Evolutionary conservation across 495 filamentous ascomycete species (phyloP).

Genomic region (Xylaria sp.): DNA sequence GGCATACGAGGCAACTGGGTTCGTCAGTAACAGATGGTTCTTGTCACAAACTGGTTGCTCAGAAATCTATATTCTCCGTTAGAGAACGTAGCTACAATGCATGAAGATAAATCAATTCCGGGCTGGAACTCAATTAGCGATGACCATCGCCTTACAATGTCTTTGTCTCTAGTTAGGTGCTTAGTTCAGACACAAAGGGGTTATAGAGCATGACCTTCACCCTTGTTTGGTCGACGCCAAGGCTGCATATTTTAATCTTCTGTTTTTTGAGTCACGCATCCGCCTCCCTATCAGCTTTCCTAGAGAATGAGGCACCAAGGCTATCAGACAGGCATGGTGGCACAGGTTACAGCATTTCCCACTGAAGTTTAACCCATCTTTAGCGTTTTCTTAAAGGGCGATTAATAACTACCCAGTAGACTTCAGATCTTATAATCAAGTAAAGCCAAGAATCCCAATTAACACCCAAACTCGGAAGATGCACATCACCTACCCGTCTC

Average conservation of each 20-base stretch:
- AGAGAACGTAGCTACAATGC: not conserved
- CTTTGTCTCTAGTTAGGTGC: not conserved
- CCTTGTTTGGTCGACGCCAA: not conserved
- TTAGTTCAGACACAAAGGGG: conserved; percentile 2
- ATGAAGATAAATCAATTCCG: not conserved
- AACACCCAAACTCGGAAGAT: not conserved
- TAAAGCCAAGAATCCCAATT: not conserved
- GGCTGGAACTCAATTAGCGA: not conserved
- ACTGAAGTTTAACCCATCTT: not conserved
- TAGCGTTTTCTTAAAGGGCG: not conserved
- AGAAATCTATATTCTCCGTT: not conserved
- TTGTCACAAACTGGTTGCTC: not conserved
- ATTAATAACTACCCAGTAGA: not conserved
- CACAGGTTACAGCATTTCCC: not conserved
- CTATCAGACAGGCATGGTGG: not conserved
- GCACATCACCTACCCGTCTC: not conserved
- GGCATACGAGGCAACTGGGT: conserved; percentile 8
- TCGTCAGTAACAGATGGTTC: not conserved
- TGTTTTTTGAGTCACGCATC: not conserved
- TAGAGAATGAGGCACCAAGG: not conserved
- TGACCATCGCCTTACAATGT: not conserved
- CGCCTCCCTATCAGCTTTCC: not conserved
- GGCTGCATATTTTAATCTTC: not conserved
- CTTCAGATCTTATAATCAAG: not conserved
- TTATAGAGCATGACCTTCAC: not conserved